Evolutionary conservation across 1,284 basidiomycete genomes (phyloP).

Genomic region (Irpex lacteus): DNA sequence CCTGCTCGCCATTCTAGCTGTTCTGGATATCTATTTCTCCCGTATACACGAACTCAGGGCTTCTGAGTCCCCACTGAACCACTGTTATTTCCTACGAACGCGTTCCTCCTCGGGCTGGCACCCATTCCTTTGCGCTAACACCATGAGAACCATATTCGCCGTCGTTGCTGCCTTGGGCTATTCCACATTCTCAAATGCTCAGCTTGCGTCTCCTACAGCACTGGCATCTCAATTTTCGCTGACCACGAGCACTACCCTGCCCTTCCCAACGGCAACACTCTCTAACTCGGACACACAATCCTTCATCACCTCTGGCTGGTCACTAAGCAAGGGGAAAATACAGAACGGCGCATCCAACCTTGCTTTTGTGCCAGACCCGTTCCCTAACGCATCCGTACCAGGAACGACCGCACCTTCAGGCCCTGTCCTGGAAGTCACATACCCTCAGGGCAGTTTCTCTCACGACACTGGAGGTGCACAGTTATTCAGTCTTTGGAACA

Average conservation of each 20-base stretch:
- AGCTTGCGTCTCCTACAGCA: conserved; percentile 28
- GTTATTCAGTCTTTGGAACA: conserved; percentile 65
- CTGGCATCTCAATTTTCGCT: conserved; percentile 56
- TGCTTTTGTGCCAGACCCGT: conserved; percentile 65
- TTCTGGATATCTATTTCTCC: neutral
- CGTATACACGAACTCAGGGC: neutral
- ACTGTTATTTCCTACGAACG: neutral
- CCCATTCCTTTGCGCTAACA: neutral
- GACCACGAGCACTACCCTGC: conserved; percentile 57
- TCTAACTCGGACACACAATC: conserved; percentile 46
- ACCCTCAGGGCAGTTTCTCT: conserved; percentile 59
- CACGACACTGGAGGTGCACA: conserved; percentile 62
- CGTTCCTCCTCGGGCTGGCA: neutral
- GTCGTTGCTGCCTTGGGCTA: neutral
- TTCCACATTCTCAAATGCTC: conserved; percentile 7
- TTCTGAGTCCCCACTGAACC: neutral
- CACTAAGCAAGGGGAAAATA: conserved; percentile 55
- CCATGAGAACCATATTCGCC: neutral
- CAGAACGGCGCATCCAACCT: conserved; percentile 55
- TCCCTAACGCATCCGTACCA: conserved; percentile 45
- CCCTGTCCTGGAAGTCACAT: conserved; percentile 64
- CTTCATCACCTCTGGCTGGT: conserved; percentile 60
- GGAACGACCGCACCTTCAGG: conserved; percentile 32
- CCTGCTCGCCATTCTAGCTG: neutral
- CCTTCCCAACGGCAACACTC: conserved; percentile 67